These are phyloP conservation scores for Trichophaea hybrida DNA, from an alignment of 2,329 filamentous ascomycete genomes.

Conservation along the genomic window DNA sequence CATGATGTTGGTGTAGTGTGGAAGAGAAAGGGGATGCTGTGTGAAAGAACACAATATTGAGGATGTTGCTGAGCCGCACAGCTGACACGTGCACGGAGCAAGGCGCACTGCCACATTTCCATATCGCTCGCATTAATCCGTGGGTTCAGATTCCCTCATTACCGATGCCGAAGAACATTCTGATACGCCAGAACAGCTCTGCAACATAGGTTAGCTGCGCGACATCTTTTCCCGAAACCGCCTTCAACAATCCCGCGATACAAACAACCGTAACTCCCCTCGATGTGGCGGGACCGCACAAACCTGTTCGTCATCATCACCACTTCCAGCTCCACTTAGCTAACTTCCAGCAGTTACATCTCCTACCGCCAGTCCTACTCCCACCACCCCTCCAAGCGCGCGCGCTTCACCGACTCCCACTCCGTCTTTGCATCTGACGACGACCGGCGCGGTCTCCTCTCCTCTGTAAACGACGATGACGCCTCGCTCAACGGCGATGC, in stretches of 20 bases:
- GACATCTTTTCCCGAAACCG: background rate
- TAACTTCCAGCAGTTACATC: slow-evolving; percentile 54
- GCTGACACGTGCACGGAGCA: background rate
- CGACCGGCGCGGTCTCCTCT: slow-evolving; percentile 71
- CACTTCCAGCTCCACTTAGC: slow-evolving; percentile 5
- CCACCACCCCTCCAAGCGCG: slow-evolving; percentile 81
- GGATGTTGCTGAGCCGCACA: background rate
- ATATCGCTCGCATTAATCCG: too few species aligned
- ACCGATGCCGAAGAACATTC: background rate
- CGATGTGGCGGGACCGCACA: slow-evolving; percentile 98
- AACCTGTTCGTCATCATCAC: slow-evolving; percentile 57
- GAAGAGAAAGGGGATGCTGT: background rate
- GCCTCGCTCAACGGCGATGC: slow-evolving; percentile 50
- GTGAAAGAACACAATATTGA: background rate
- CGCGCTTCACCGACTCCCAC: slow-evolving; percentile 43
- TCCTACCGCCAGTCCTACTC: slow-evolving; percentile 98
- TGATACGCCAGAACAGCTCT: background rate
- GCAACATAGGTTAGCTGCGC: background rate
- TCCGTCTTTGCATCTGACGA: slow-evolving; percentile 34
- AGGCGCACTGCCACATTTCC: background rate
- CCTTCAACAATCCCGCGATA: slow-evolving; percentile 26
- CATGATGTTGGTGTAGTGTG: background rate
- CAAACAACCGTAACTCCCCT: slow-evolving; percentile 28
- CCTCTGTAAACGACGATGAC: slow-evolving; percentile 65
- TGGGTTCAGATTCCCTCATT: too few species aligned